These are phyloP conservation scores for Fusarium fujikuroi DNA, from an alignment of 2,329 filamentous ascomycete genomes.

Conservation along the genomic window DNA sequence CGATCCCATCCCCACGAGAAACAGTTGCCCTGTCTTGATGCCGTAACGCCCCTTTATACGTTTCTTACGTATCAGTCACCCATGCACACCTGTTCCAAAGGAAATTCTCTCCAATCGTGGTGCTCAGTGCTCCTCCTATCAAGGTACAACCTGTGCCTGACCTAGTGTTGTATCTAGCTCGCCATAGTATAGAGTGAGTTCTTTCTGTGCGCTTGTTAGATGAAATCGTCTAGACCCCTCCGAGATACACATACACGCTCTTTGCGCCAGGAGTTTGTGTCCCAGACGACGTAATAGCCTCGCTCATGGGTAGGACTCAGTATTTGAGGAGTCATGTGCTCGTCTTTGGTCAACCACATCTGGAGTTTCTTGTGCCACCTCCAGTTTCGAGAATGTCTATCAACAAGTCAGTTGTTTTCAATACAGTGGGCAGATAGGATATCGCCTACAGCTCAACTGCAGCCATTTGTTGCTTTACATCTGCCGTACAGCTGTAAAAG, in stretches of 20 bases:
- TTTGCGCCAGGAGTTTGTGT: constrained; percentile 69
- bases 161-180: constrained; percentile 65
- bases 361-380: constrained; percentile 75
- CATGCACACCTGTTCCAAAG: constrained; percentile 24
- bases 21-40: constrained; percentile 46
- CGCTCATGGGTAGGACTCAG: constrained; percentile 69
- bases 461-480: constrained; percentile 71
- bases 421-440: neutral
- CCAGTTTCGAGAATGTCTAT: constrained; percentile 72
- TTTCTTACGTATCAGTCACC: constrained; percentile 34
- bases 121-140: constrained; percentile 2
- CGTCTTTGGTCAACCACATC: constrained; percentile 75
- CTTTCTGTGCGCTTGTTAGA: constrained; percentile 56
- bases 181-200: constrained; percentile 69
- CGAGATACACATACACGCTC: constrained; percentile 63
- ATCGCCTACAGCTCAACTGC: constrained; percentile 68
- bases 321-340: constrained; percentile 70
- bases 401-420: constrained; percentile 7
- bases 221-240: constrained; percentile 22
- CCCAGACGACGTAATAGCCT: constrained; percentile 75
- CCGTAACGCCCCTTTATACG: constrained; percentile 48
- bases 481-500: constrained; percentile 73
- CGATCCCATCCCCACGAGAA: constrained; percentile 47
- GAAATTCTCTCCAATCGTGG: constrained; percentile 21
- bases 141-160: constrained; percentile 47